These are phyloP conservation scores for Rhizopogon sp. DNA, from an alignment of 768 basidiomycete species.

Conservation along the genomic window DNA sequence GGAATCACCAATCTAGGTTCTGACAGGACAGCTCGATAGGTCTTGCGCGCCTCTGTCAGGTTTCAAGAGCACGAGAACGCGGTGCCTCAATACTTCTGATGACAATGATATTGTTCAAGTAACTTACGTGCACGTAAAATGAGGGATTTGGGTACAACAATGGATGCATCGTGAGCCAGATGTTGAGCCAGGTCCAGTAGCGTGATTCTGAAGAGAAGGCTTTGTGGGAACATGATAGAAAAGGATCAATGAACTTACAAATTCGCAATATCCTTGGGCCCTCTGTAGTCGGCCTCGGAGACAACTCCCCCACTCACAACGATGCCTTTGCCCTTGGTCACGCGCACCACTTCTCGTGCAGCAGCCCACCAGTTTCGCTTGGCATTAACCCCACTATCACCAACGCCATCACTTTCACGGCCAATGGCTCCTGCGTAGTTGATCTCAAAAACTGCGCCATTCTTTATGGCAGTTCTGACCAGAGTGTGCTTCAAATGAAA, in stretches of 20 bases:
- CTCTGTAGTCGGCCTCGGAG: conserved; percentile 58
- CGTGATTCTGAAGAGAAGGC: conserved; percentile 42
- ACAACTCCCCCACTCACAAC: conserved; percentile 66
- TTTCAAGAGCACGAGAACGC: background rate
- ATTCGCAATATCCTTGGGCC: conserved; percentile 71
- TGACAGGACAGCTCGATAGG: conserved; percentile 75
- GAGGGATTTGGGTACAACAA: conserved; percentile 59
- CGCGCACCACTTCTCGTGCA: conserved; percentile 70
- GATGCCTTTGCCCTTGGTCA: conserved; percentile 76
- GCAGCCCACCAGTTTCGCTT: conserved; percentile 86
- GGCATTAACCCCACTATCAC: conserved; percentile 46
- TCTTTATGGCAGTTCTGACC: conserved; percentile 73
- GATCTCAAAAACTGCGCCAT: conserved; percentile 82
- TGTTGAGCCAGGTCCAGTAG: conserved; percentile 69
- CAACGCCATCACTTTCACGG: conserved; percentile 51
- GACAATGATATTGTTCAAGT: background rate
- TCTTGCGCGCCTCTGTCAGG: conserved; percentile 69
- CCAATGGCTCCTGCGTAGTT: conserved; percentile 72
- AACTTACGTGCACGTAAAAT: conserved; percentile 69
- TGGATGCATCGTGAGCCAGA: conserved; percentile 55
- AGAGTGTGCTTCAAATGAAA: conserved; percentile 83
- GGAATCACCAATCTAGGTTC: conserved; percentile 67
- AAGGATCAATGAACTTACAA: conserved; percentile 42
- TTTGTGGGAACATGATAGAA: background rate
- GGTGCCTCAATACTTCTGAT: background rate